Evolutionary conservation across 306 rosid species (phyloP).

Genomic region (Alnus rubra): DNA sequence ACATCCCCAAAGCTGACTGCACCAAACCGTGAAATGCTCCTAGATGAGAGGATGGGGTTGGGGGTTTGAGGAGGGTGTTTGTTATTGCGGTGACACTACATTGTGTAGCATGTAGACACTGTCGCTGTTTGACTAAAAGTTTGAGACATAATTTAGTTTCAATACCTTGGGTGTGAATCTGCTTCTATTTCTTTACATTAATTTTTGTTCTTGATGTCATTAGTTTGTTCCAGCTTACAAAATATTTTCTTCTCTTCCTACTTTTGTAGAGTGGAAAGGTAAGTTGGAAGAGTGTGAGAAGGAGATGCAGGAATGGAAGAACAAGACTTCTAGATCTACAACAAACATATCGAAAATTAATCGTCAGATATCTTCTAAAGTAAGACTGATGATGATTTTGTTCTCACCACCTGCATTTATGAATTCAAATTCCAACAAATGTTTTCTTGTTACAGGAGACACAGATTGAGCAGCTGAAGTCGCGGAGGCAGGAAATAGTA

Average conservation of each 20-base stretch:
- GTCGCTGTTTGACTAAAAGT: background rate
- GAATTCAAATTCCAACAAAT: constrained; percentile 27
- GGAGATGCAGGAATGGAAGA: constrained; percentile 97
- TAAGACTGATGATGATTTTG: constrained; percentile 28
- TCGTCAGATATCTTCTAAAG: constrained; percentile 91
- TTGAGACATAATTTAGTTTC: background rate
- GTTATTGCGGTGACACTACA: background rate
- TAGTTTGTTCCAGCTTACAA: background rate
- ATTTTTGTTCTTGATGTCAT: background rate
- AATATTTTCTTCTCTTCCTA: constrained; percentile 16
- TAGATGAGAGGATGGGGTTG: background rate
- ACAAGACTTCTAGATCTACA: constrained; percentile 80
- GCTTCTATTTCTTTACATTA: constrained; percentile 9
- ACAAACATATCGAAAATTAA: constrained; percentile 79
- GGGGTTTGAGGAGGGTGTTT: background rate
- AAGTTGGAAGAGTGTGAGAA: constrained; percentile 88
- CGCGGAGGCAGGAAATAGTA: constrained; percentile 78
- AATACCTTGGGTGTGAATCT: background rate
- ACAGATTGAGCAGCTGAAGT: constrained; percentile 69
- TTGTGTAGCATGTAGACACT: background rate
- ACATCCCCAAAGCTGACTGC: too few species aligned
- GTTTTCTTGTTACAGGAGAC: constrained; percentile 60
- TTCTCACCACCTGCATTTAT: constrained; percentile 15
- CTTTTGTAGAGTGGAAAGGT: constrained; percentile 77
- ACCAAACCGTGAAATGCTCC: too few species aligned